Conservation (phyloP, 139 green algal genomes). For the Yamagishiella unicocca region DNA sequence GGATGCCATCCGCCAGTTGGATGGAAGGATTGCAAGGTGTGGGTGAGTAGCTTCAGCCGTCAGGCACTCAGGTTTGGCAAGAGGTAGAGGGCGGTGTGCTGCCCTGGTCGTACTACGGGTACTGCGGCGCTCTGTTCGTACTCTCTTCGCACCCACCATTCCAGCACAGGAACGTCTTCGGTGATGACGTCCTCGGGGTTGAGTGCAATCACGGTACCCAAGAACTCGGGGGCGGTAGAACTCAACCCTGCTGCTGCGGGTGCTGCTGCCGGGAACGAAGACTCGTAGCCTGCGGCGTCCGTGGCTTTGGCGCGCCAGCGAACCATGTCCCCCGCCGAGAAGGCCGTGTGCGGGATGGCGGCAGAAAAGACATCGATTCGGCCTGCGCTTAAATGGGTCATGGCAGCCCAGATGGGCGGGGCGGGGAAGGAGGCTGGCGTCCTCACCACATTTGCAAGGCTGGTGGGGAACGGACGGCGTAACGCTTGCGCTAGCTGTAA, state of each 20-base stretch:
- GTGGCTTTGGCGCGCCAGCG: conserved; percentile 60
- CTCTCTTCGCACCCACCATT: conserved; percentile 29
- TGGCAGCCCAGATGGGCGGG: too few relatives aligned
- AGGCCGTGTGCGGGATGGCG: conserved; percentile 52
- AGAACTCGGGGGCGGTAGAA: not conserved
- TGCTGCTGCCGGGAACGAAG: not conserved
- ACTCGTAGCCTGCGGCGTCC: not conserved
- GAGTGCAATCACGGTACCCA: not conserved
- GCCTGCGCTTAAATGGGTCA: too few relatives aligned
- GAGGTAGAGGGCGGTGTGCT: too few relatives aligned
- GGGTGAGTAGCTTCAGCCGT: too few relatives aligned
- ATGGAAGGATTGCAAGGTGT: too few relatives aligned
- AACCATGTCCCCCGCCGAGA: conserved; percentile 60
- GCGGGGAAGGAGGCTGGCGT: too few relatives aligned
- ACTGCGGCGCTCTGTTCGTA: not conserved
- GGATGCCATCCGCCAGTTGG: too few relatives aligned
- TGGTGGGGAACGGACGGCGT: too few relatives aligned
- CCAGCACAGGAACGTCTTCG: conserved; percentile 7
- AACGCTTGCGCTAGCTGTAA: too few relatives aligned
- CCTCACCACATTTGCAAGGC: too few relatives aligned
- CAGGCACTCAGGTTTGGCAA: too few relatives aligned
- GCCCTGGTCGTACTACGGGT: too few relatives aligned
- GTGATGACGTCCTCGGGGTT: not conserved
- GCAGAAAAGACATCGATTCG: not conserved
- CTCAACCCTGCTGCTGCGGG: not conserved